These are phyloP conservation scores for Backusella mclennaniae DNA, from an alignment of 192 early-diverging fungal species.

Conservation along the genomic window DNA sequence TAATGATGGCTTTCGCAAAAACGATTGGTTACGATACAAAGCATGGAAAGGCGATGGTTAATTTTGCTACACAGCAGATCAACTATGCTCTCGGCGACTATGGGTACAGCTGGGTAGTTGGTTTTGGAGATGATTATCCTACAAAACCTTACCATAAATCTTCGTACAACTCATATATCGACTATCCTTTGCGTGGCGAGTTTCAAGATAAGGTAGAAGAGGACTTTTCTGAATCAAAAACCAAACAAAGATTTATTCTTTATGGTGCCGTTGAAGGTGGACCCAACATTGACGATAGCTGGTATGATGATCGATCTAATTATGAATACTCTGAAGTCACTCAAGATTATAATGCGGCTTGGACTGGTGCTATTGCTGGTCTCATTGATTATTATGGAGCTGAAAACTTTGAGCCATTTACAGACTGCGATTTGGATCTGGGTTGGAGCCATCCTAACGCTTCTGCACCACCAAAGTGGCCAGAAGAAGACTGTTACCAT, in stretches of 20 bases:
- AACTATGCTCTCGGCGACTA: slow-evolving; percentile 55
- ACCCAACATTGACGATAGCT: slow-evolving; percentile 53
- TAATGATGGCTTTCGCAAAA: slow-evolving; percentile 47
- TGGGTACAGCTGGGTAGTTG: slow-evolving; percentile 49
- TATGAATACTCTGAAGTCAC: slow-evolving; percentile 56
- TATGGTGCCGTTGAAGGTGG: slow-evolving; percentile 61
- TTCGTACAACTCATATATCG: slow-evolving; percentile 53
- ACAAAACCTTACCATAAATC: slow-evolving; percentile 50
- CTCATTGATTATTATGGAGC: slow-evolving; percentile 39
- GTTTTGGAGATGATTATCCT: slow-evolving; percentile 52
- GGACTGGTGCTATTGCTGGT: slow-evolving; percentile 39
- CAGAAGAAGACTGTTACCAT: slow-evolving; percentile 39
- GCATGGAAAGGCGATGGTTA: slow-evolving; percentile 21
- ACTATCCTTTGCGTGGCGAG: slow-evolving; percentile 50
- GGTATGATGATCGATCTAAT: slow-evolving; percentile 45
- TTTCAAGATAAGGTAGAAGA: slow-evolving; percentile 43
- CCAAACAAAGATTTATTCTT: slow-evolving; percentile 46
- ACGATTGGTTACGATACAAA: slow-evolving; percentile 23
- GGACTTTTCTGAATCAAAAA: slow-evolving; percentile 44
- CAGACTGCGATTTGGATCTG: slow-evolving; percentile 37
- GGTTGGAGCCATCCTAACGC: slow-evolving; percentile 41
- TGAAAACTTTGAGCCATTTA: slow-evolving; percentile 34
- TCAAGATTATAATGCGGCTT: slow-evolving; percentile 40
- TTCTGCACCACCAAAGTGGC: slow-evolving; percentile 32
- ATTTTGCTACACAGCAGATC: slow-evolving; percentile 49